Base-by-base conservation (phyloP, 768 basidiomycete genomes). In the Royoungia palumana region DNA sequence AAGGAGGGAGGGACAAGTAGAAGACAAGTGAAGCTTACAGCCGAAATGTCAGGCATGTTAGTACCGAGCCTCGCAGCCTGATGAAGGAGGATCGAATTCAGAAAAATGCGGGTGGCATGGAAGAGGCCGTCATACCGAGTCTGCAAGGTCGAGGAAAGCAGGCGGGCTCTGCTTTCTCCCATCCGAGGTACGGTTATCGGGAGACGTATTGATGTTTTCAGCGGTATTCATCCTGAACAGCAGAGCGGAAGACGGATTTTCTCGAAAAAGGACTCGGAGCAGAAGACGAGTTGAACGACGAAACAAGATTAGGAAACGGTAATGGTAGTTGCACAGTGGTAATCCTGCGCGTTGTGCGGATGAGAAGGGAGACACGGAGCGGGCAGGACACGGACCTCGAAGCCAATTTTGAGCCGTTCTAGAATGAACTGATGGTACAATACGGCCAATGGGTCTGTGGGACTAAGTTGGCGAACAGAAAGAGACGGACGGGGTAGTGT, bases 91-190 rank as follows among this genome's bases (percentile, higher is more conserved):
- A 42, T 37, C 16, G 11, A 44, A 37, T 54, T 52, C 39, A 45
- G n/a, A n/a, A 37, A 41, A 42, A 47, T 32, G 35, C 35, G 46
- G 49, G 49, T 48, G 45, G 37, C 7, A 46, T 53, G 51, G 51
- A 37, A 48, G 42, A 46, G 35, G 47, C n/a, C n/a, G n/a, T 80
- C 89, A 62, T 67, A 93, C 91, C 59, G 91, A 92, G 73, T 94
- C 91, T 51, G 91, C 91, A 61, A 94, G 83, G 76, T 94, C 91
- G 72, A 94, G 77, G 72, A 94, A 94, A 49, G 91, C 91, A 55
- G 91, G 89, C 17, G 91, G 90, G 70, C 86, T 92, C 62, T 87
- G 86, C 75, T 88, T 90, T 67, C 83, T 76, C 57, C 81, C 85
- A 64, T 84, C 85, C 44, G 79, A 73, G 67, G 80, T 62, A 66